A percentile compares a stretch with the other conserved stretches of the same genome.
phyloP scores from a whole-genome alignment of 2,329 filamentous ascomycete genomes.

The Atkinsonella texensis region DNA sequence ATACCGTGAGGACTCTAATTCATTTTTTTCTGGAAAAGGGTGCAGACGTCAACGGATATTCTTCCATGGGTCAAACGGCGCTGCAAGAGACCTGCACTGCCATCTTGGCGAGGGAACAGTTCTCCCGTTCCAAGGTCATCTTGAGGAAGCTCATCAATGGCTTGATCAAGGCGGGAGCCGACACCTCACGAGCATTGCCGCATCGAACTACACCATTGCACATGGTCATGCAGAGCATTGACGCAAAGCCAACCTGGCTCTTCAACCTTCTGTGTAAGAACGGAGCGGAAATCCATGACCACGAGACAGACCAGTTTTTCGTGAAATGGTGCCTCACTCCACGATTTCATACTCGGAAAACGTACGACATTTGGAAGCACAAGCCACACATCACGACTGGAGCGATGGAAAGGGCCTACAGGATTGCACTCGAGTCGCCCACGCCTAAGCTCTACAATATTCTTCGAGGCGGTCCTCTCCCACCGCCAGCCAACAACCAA shows the following conservation, averaged over 20 bases:
- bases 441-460: background rate
- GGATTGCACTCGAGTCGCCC: background rate
- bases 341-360: background rate
- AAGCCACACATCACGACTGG: background rate
- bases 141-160: background rate
- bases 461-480: background rate
- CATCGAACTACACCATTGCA: background rate
- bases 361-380: background rate
- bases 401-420: background rate
- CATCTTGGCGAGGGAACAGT: background rate
- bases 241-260: constrained; percentile 2
- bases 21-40: background rate
- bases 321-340: background rate
- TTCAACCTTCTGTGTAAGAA: background rate
- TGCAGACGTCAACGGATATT: background rate
- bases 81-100: background rate
- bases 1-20: background rate
- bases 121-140: background rate
- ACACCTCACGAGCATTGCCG: background rate
- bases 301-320: background rate
- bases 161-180: background rate
- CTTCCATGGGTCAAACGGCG: background rate
- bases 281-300: background rate
- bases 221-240: background rate
- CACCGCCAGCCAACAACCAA: background rate